Conservation (phyloP, 169 alveolate genomes). For the Miamiensis avidus region DNA sequence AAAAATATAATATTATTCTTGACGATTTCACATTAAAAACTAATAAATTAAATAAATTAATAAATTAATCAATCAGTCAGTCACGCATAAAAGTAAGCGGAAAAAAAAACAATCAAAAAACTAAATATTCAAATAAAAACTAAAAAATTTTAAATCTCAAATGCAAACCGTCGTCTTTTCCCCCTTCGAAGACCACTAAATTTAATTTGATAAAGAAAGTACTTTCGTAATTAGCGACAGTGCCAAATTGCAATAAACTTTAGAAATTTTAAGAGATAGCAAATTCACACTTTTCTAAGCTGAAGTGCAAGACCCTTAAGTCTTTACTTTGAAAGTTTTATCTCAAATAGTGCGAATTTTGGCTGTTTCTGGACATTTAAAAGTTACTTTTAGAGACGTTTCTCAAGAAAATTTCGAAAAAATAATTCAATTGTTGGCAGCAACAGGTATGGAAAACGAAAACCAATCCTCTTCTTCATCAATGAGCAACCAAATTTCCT, state of each 20-base stretch:
- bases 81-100: no score
- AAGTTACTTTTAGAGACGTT: background rate
- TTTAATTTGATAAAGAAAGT: background rate
- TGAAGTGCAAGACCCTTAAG: background rate
- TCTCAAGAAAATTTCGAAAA: constrained; percentile 4
- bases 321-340: constrained; percentile 13
- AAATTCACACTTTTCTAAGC: constrained; percentile 1
- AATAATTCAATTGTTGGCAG: background rate
- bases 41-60: no score
- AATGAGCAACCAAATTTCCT: background rate
- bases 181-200: background rate
- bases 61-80: no score
- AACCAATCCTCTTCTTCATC: background rate
- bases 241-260: background rate
- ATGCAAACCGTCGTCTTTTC: background rate
- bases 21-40: no score
- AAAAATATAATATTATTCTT: no score
- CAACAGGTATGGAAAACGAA: constrained; percentile 8
- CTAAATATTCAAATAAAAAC: no score
- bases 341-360: background rate
- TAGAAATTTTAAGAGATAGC: constrained; percentile 18
- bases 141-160: no score
- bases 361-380: background rate
- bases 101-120: no score
- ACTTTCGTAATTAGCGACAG: background rate